Conservation (phyloP, 192 early-diverging fungal species). For the Backusella tarrabulga region DNA sequence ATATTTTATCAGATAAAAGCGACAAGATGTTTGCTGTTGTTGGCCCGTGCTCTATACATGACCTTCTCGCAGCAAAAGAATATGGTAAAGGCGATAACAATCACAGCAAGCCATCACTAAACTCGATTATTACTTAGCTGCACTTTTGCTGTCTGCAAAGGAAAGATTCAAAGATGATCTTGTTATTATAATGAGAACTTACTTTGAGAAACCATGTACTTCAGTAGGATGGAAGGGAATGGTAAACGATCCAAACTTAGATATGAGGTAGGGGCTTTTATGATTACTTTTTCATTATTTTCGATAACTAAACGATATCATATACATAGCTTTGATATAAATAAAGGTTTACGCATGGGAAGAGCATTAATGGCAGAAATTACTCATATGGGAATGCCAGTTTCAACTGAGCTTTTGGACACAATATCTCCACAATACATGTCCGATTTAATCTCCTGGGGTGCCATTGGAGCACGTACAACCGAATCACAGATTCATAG, state of each 20-base stretch:
- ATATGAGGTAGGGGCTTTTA: conserved; percentile 41
- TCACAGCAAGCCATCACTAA: background rate
- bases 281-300: background rate
- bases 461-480: conserved; percentile 94
- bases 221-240: conserved; percentile 91
- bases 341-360: conserved; percentile 90
- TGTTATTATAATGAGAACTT: conserved; percentile 92
- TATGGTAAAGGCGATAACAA: conserved; percentile 52
- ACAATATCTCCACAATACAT: conserved; percentile 96
- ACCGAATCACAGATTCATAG: conserved; percentile 95
- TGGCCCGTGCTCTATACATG: conserved; percentile 96
- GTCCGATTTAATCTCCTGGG: conserved; percentile 92
- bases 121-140: conserved; percentile 11
- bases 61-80: conserved; percentile 77
- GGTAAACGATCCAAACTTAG: conserved; percentile 77
- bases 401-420: conserved; percentile 88
- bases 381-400: conserved; percentile 81
- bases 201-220: conserved; percentile 98
- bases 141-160: conserved; percentile 12
- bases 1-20: conserved; percentile 73
- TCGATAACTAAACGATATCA: background rate
- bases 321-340: conserved; percentile 80
- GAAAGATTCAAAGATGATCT: conserved; percentile 72
- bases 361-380: conserved; percentile 78
- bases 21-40: conserved; percentile 87